Evolutionary conservation across 2,329 filamentous ascomycete species (phyloP), one percentile per base, ranked within the genome.

Genomic region (Stachybotrys echinatus): DNA sequence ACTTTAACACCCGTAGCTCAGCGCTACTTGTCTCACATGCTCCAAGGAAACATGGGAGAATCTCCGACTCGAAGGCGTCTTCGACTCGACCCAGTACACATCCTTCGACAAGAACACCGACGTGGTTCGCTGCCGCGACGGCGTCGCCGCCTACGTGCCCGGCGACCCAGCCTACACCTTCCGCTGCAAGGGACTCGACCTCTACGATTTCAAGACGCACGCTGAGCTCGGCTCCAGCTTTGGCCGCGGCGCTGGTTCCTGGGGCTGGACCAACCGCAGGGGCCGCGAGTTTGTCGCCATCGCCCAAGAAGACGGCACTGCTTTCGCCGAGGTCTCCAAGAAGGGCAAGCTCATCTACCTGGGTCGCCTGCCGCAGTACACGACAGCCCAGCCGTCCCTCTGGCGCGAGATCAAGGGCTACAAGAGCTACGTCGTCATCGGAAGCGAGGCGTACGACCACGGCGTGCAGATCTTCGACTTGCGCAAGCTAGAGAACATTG

Each of bases 391-490:
- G 27, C 23, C 44, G 52, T 34, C 44, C 3, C 23, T 46, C 45
- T 70, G 67, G 68, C 60, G 65, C 8, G 68, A 70, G 53, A 68
- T 70, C 48, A 60, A 61, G 19, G 58, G 64, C 2, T 69, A 59
- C 58, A 60, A 60, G 47, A 54, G 61, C 54, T 65, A 60, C 55
- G 56, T 64, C 54, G 56, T 69, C 47, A 66, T 70, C 18, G 67
- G 67, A 18, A 64, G 59, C 48, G 67, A 70, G 55, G 73, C 76
- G 2, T 58, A 60, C 21, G 61, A 66, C 47, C 80, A 83, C 57
- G 75, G 76, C 27, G 72, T 84, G 23, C 81, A 84, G 61, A 76
- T 84, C 58, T 84, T 84, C 52, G 80, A 84, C 58, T 72, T 82
- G 75, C 75, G 68, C 55, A 81, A 76, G 58, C 58, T 68, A 17